Evolutionary conservation across 352 stramenopile genomes (phyloP), one percentile per base, ranked within the genome.

Genomic region (Pythium guiyangense): DNA sequence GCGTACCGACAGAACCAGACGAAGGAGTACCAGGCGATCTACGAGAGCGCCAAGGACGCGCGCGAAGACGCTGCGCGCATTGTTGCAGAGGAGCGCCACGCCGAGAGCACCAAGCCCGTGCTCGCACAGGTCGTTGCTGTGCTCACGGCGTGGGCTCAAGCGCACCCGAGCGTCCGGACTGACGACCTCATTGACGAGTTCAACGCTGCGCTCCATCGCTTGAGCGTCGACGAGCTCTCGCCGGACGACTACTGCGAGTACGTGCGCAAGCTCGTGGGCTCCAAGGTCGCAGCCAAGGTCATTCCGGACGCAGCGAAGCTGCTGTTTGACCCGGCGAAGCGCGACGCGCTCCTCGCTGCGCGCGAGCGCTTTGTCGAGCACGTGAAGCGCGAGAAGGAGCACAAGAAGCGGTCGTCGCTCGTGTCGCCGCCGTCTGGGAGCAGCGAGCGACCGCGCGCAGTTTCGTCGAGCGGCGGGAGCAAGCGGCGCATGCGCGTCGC

Each of bases 1-100:
- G 84, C 84, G 0, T 94, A 92, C 46, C 82, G 84, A 31, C 79
- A 92, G 61, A 94, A 94, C 43, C 84, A 94, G 51, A 92, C 81
- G 6, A 94, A 94, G 62, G 84, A 94, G 59, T 90, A 84, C 50
- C 74, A 90, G 52, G 51, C 73, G 2, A 90, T 92, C 44, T 94
- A 88, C 29, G 79, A 91, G n/a, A 71, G 67, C 43, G 78, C 78
- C 14, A 66, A 66, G 17, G 66, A 77, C 26, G 76, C 74, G 14
- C 71, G 79, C 34, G 71, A 75, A 51, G 74, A 82, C 60, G 64
- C 67, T 1, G 52, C 37, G 17, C 63, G 60, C 43, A 62, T 69
- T 17, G 79, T 74, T 3, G 77, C 80, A 6, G 74, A 86, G 44
- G 75, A 88, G 54, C 69, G 69, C 9, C 79, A 84, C 39, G 77